Evolutionary conservation across 176 grass and related monocot genomes (phyloP), one percentile per base, ranked within the genome.

Genomic region (Bonia amplexicaulis): DNA sequence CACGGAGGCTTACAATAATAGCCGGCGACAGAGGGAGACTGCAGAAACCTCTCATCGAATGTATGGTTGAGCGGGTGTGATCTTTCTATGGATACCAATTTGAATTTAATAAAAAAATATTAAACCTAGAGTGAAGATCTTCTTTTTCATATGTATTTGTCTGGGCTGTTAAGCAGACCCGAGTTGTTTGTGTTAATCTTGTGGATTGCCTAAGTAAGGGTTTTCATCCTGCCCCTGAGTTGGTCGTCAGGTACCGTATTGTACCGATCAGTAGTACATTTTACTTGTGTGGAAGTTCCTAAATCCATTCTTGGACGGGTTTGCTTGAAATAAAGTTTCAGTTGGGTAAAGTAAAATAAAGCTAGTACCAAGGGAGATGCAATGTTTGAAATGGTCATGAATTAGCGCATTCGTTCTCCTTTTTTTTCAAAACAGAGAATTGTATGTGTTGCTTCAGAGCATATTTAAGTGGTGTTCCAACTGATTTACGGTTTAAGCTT

Each of bases 1-100:
- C 92, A 82, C 87, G 92, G 77, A 91, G 89, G 87, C 87, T 94
- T 73, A 94, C 81, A 66, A 94, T 94, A 87, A 39, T 61, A 76
- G 80, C 69, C 15, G 68, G 69, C 76, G 59, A 70, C 6, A 74
- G 66, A 31, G 87, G 60, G 11, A 87, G 87, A 19, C 75, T 87
- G 68, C 62, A 80, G 44, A 85, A 78, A 60, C 80, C 80, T 48
- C 80, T 87, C 60, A 78, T 85, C 6, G 44, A 89, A 69, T 89
- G 85, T 37, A 81, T 80, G 81, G 80, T 84, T 41, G 69, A 92
- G 76, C 80, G 57, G 71, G 87, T 72, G 26, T 82, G 62, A 57
- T 47, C 37, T 58, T 33, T 87, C 10, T 12, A 55, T 2, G 9
- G 22, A 31, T 16, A 27, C 1, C 57, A 23, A 51, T 61, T 33